Percentiles rank a stretch among this genome's conserved stretches.
Conservation (phyloP, 2,329 filamentous ascomycete genomes). For the Phialophora tarda region DNA sequence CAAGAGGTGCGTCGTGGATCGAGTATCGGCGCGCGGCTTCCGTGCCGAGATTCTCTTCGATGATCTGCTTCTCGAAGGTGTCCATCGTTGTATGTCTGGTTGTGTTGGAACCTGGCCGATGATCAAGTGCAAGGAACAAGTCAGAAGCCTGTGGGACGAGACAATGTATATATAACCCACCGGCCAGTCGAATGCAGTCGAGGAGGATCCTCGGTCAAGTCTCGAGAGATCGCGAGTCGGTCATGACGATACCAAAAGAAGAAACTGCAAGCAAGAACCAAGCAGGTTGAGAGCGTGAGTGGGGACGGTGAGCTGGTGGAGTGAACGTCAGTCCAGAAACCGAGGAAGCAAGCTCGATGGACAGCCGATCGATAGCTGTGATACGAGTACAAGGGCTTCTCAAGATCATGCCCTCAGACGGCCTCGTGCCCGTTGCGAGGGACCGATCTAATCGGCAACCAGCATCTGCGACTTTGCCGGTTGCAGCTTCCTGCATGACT, state of each 20-base stretch:
- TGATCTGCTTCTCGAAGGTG: conserved; percentile 26
- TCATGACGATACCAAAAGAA: conserved; percentile 19
- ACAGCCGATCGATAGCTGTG: neutral
- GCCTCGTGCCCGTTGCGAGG: conserved; percentile 8
- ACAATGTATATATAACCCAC: conserved; percentile 12
- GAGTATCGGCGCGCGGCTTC: conserved; percentile 25
- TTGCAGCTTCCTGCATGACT: neutral
- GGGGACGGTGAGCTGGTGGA: neutral
- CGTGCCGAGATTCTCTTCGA: conserved; percentile 19
- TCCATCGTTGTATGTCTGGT: conserved; percentile 8
- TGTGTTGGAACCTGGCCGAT: neutral
- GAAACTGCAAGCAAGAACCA: conserved; percentile 23
- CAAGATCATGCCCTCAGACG: conserved; percentile 5
- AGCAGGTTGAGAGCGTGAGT: neutral
- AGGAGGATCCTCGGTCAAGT: neutral
- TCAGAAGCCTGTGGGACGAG: neutral
- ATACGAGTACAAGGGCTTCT: neutral
- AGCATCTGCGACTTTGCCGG: conserved; percentile 11
- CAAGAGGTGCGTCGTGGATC: conserved; percentile 28
- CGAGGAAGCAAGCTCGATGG: neutral
- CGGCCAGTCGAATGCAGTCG: neutral
- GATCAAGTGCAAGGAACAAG: neutral
- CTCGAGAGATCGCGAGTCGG: neutral
- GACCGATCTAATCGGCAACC: neutral
- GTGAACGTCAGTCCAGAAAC: neutral